Conservation (phyloP, 176 grass and related monocot genomes). For the Lolium perenne region DNA sequence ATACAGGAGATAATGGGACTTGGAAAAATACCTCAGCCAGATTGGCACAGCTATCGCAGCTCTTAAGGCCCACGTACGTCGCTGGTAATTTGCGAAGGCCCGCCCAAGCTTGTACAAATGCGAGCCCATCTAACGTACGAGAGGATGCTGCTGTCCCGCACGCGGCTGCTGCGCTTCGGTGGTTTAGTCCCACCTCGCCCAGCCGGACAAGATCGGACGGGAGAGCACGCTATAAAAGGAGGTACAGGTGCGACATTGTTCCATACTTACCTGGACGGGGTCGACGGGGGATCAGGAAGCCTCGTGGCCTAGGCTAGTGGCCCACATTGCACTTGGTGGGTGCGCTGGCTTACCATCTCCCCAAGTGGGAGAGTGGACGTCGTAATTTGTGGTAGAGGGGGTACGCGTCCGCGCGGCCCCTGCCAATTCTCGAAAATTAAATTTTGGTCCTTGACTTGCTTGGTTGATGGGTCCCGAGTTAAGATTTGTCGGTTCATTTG, state of each 20-base stretch:
- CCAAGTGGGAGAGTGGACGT: conserved; percentile 59
- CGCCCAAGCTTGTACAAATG: too few relatives aligned
- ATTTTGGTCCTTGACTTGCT: neutral
- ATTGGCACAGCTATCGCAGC: too few relatives aligned
- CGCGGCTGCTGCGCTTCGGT: too few relatives aligned
- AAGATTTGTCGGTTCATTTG: too few relatives aligned
- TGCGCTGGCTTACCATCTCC: conserved; percentile 60
- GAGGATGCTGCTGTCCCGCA: too few relatives aligned
- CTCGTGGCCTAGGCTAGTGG: conserved; percentile 46
- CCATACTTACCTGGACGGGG: conserved; percentile 57
- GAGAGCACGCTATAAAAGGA: fast-evolving
- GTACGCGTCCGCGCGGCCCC: conserved; percentile 69
- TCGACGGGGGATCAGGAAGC: conserved; percentile 37
- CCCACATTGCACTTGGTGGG: conserved; percentile 46
- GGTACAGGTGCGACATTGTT: fast-evolving
- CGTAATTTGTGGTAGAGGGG: conserved; percentile 59
- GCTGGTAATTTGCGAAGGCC: too few relatives aligned
- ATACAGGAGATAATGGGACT: too few relatives aligned
- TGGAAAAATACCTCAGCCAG: too few relatives aligned
- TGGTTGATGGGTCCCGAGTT: too few relatives aligned
- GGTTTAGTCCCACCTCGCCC: conserved; percentile 39
- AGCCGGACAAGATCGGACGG: fast-evolving
- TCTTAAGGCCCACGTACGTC: too few relatives aligned
- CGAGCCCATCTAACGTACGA: too few relatives aligned
- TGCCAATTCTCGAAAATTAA: conserved; percentile 3